These are phyloP conservation scores for Ustilago loliicola DNA, from an alignment of 1,284 basidiomycete species.

Conservation along the genomic window DNA sequence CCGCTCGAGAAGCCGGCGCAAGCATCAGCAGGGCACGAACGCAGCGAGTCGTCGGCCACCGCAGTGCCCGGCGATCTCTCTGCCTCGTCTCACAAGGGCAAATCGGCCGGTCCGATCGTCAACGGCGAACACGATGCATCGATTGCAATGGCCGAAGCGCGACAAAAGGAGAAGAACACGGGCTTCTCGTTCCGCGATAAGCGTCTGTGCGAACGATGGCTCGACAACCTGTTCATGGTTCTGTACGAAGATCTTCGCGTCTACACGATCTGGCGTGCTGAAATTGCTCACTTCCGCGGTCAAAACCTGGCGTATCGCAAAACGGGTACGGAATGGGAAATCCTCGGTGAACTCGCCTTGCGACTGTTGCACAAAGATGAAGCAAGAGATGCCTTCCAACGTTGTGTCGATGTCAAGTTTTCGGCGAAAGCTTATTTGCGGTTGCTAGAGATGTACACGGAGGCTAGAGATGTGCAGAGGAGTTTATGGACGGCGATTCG, in stretches of 20 bases:
- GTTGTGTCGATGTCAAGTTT: slow-evolving; percentile 90
- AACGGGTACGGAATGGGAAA: slow-evolving; percentile 98
- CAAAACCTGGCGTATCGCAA: slow-evolving; percentile 97
- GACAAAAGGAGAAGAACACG: slow-evolving; percentile 67
- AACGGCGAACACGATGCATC: slow-evolving; percentile 56
- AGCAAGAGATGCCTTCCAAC: slow-evolving; percentile 95
- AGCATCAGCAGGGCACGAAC: slow-evolving; percentile 67
- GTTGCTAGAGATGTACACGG: slow-evolving; percentile 92
- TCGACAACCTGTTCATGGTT: slow-evolving; percentile 99
- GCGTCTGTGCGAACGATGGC: slow-evolving; percentile 94
- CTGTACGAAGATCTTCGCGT: slow-evolving; percentile 98
- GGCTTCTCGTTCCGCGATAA: slow-evolving; percentile 95
- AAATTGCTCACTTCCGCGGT: slow-evolving; percentile 98
- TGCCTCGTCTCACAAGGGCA: slow-evolving; percentile 13
- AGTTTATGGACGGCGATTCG: slow-evolving; percentile 91
- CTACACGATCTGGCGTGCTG: slow-evolving; percentile 98
- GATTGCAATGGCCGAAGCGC: slow-evolving; percentile 46
- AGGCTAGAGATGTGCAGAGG: slow-evolving; percentile 90
- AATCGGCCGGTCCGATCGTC: slow-evolving; percentile 18
- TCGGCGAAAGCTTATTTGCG: slow-evolving; percentile 91
- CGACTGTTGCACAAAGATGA: slow-evolving; percentile 96
- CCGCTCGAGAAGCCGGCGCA: slow-evolving; percentile 71
- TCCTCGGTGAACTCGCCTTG: slow-evolving; percentile 91
- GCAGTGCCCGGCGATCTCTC: slow-evolving; percentile 30
- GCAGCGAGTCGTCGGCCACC: slow-evolving; percentile 43